Evolutionary conservation across 192 early-diverging fungal species (phyloP), one percentile per base, ranked within the genome.

Genomic region (Coemansia sp.): DNA sequence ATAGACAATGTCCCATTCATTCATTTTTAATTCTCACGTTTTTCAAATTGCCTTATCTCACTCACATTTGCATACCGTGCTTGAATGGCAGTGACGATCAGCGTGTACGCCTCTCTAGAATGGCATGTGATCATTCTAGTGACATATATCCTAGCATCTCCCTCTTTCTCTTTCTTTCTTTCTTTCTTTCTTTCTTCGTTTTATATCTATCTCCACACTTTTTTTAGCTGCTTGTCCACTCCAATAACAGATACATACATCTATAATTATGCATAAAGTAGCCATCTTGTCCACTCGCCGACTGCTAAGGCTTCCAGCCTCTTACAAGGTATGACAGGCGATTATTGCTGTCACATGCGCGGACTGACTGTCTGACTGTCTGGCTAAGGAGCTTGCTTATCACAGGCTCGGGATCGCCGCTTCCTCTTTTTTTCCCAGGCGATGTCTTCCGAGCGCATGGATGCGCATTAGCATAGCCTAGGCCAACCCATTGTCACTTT

Each of bases 221-320:
- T 14, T 41, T 12, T 41, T 41, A 14, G 10, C 14, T 41, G 1
- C 27, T 27, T 27, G 27, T 27, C 27, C 2, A 1, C 27, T 27
- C 27, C 12, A 41, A 41, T 34, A 34, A 15, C 4, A 27, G 34
- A 46, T 25, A 64, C 29, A 27, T 65, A 37, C 8, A 38, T 15
- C 6, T 36, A 32, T 36, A 10, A 25, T 34, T 12, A 73, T 67
- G 64, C 57, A 67, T 45, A 67, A 73, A 48, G 51, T 73, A 4
- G 64, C 64, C 9, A 66, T 73, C 19, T 38, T 73, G 10, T 58
- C 64, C 9, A 66, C 71, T n/a, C 71, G 71, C 57, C 55, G 64
- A 21, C 64, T 73, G 29, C 55, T 64, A 37, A 57, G 58, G 32
- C 51, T 66, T 9, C 70, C 63, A 58, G 32, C 31, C 31, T 14